Base-by-base conservation (phyloP, 2,329 filamentous ascomycete species). In the Metarhizium sp. region DNA sequence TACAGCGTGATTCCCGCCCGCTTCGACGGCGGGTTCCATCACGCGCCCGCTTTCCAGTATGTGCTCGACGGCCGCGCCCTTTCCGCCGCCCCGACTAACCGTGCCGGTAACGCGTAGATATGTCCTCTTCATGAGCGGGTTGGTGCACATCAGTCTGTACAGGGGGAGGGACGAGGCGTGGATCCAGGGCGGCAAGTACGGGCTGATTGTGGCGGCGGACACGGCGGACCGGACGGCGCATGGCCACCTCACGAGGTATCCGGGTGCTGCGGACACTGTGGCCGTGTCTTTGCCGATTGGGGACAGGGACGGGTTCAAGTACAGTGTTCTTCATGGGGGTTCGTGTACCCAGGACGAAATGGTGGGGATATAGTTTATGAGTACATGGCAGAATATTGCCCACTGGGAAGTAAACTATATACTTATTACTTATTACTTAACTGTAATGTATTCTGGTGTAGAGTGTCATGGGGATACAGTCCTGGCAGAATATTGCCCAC, bases 231-330 rank as follows among this genome's bases (percentile, higher is more conserved):
- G 72, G 3, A 74, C 72, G 54, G 58, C 50, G 2, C 55, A 66
- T 36, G 75, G 75, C 0, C 75, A 78, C 46, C 55, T 63, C 3
- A 74, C 75, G 2, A 57, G 58, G 36, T 78, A 75, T 57, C 73
- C 73, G 1, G 65, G 71, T 4, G 57, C 60, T 18, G 66, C 71
- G 34, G 63, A 66, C 43, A 76, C 74, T 6, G 59, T 71, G 8
- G 58, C 64, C 1, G 38, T 75, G 43, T 57, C 68, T 57, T 47
- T 60, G 32, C 58, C 55, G 0, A 54, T 58, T 25, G 30, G 20
- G 43, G 43, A 60, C 36, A 32, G 34, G 1, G 29, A 50, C 7
- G 18, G 11, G 2, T 57, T 58, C 30, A 51, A 55, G 40, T 56
- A 59, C 18, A 58, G 25, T 18, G 51, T 57, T 14, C 45, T 60